Base-by-base conservation (phyloP, 78 protist genomes). In the Dictyostelium citrinum region DNA sequence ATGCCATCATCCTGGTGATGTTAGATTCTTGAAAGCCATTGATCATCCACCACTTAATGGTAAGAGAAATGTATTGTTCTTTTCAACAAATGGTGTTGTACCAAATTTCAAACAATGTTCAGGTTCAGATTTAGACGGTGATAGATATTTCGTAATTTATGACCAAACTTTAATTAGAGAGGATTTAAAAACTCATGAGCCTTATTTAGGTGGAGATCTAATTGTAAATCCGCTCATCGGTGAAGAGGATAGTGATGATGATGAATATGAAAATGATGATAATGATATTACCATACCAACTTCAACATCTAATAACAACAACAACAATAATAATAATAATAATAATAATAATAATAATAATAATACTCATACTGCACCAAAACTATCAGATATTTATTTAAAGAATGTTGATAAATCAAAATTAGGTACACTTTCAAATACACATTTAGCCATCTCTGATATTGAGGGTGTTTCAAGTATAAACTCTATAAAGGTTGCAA, bases 111-210 rank as follows among this genome's bases (percentile, higher is more conserved):
- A 90, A n/a, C 58, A 90, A 88, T 82, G 75, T 27, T 77, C 93
- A 4, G 97, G 97, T 17, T 7, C 79, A 24, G 97, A 95, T 85
- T 27, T 95, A 12, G 97, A 95, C 31, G 97, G 97, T 37, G 97
- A 95, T 33, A 41, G 84, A 16, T 95, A 82, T 74, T 93, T 91
- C 68, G 90, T 95, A 4, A 5, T 51, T 11, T 95, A 79, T 41
- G 92, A 95, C 22, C 46, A 29, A 29, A 46, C 22, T 16, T 70
- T 70, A 70, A 70, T 70, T 33, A 70, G 24, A 11, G 45, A 31
- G 0, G 49, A 27, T 2, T 29, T 86, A 29, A 43, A 5, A 22
- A 24, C 16, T 0, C n/a, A 45, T 12, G 70, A n/a, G 7, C 75
- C 90, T 2, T 83, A 46, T 46, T 29, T 83, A 5, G 90, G 90